Evolutionary conservation across 129 eudicot species (phyloP).

Genomic region (Flaveria linearis): DNA sequence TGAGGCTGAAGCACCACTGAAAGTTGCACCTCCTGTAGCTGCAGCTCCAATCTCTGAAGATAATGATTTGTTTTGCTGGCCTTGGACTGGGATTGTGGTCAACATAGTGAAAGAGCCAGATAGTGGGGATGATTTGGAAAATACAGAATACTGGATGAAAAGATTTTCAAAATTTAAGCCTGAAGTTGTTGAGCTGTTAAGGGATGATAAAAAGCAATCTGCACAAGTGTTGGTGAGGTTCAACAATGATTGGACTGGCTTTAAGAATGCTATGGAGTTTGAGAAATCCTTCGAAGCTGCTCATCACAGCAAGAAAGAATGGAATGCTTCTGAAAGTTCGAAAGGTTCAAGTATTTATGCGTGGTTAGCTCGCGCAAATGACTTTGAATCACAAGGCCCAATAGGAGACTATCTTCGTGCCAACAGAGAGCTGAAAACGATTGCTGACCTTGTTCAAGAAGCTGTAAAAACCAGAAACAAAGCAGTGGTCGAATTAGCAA

Average conservation of each 20-base stretch:
- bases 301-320: conserved; percentile 63
- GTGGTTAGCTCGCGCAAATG: conserved; percentile 87
- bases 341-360: conserved; percentile 59
- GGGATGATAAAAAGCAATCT: conserved; percentile 39
- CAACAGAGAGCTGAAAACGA: conserved; percentile 54
- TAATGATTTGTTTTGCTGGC: conserved; percentile 60
- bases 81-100: conserved; percentile 86
- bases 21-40: conserved; percentile 35
- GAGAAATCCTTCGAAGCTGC: conserved; percentile 72
- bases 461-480: conserved; percentile 43
- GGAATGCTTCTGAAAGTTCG: conserved; percentile 42
- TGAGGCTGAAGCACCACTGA: conserved; percentile 47
- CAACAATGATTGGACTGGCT: conserved; percentile 74
- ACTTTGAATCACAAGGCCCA: conserved; percentile 56
- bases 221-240: conserved; percentile 62
- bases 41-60: conserved; percentile 40
- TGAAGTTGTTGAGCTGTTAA: conserved; percentile 46
- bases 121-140: conserved; percentile 29
- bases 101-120: conserved; percentile 47
- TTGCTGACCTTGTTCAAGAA: conserved; percentile 55
- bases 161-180: conserved; percentile 68
- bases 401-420: conserved; percentile 77
- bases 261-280: conserved; percentile 74
- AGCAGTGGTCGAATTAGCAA: conserved; percentile 57
- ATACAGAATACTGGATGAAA: conserved; percentile 52